Conservation (phyloP, 768 basidiomycete genomes). For the Pisolithus microcarpus region DNA sequence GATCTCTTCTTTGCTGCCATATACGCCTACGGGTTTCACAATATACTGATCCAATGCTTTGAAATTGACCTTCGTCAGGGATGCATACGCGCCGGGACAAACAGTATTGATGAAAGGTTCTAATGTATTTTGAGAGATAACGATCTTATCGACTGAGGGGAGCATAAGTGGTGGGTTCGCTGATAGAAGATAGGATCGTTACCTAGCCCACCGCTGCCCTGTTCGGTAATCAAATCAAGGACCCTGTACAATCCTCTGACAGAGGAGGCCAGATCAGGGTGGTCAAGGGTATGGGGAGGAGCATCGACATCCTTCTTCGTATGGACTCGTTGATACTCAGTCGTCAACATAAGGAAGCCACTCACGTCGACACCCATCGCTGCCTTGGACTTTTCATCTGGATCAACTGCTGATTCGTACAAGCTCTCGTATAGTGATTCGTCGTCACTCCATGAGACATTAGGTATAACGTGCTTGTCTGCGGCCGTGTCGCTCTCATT, state of each 20-base stretch:
- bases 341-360: too few relatives aligned
- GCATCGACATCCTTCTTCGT: conserved; percentile 1
- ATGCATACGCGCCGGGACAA: conserved; percentile 44
- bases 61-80: conserved; percentile 53
- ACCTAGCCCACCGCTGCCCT: conserved; percentile 48
- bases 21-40: conserved; percentile 49
- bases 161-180: not conserved
- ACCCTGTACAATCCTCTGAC: conserved; percentile 47
- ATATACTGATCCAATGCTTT: conserved; percentile 37
- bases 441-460: not conserved
- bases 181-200: not conserved
- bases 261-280: conserved; percentile 17
- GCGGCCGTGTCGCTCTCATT: not conserved
- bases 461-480: not conserved
- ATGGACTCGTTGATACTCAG: not conserved
- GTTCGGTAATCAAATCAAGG: conserved; percentile 47
- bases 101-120: conserved; percentile 41
- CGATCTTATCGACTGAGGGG: conserved; percentile 50
- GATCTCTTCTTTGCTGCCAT: conserved; percentile 49
- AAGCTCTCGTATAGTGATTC: not conserved
- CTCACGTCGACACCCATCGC: not conserved
- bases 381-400: not conserved
- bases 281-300: conserved; percentile 1
- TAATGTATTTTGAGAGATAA: conserved; percentile 49
- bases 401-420: not conserved